Evolutionary conservation across 352 stramenopile species (phyloP).

Genomic region (Pythium graminicola): DNA sequence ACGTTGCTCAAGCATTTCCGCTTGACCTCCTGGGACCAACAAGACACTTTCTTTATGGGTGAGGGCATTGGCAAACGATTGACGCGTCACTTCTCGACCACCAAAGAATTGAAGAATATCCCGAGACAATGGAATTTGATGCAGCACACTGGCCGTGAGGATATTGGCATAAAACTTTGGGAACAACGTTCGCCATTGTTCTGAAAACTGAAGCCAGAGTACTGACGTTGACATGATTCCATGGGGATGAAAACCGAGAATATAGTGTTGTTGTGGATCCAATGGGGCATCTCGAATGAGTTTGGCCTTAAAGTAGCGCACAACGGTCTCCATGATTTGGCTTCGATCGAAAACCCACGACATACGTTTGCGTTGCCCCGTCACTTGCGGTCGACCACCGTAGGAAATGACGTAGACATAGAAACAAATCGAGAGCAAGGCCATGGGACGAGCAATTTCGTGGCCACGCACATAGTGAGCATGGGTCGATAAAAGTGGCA

Average conservation of each 20-base stretch:
- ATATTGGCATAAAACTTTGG: conserved; percentile 59
- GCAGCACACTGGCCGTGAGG: conserved; percentile 68
- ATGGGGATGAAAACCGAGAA: conserved; percentile 76
- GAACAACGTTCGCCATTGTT: conserved; percentile 60
- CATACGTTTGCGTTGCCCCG: conserved; percentile 41
- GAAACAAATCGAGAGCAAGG: conserved; percentile 38
- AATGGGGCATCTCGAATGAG: conserved; percentile 54
- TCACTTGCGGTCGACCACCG: conserved; percentile 53
- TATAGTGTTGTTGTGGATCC: conserved; percentile 54
- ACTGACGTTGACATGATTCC: conserved; percentile 70
- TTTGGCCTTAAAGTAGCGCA: conserved; percentile 56
- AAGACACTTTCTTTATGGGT: conserved; percentile 57
- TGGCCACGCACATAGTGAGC: conserved; percentile 45
- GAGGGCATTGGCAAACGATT: conserved; percentile 47
- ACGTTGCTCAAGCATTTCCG: conserved; percentile 74
- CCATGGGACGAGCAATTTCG: conserved; percentile 36
- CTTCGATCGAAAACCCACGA: conserved; percentile 37
- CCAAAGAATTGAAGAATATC: conserved; percentile 75
- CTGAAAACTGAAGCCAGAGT: conserved; percentile 74
- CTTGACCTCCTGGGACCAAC: conserved; percentile 71
- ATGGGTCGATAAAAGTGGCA: conserved; percentile 44
- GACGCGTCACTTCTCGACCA: conserved; percentile 61
- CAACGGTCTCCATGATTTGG: conserved; percentile 48
- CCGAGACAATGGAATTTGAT: conserved; percentile 69
- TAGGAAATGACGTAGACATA: conserved; percentile 72